Percentiles rank a stretch among this genome's conserved stretches.
Conservation (phyloP, 305 asterid species). For the Stenogyne calaminthoides region DNA sequence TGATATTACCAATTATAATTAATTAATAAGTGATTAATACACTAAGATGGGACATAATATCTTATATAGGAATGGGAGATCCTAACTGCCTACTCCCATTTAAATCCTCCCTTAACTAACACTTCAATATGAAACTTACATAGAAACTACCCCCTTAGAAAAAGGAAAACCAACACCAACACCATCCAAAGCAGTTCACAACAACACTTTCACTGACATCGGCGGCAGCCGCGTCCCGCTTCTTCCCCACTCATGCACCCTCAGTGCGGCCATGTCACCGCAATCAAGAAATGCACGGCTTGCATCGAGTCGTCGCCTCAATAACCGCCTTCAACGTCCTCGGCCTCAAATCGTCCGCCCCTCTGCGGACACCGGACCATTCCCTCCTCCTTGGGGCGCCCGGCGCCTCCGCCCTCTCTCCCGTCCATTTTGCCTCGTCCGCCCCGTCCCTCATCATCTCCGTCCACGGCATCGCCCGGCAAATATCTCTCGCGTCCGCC, state of each 20-base stretch:
- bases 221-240: slow-evolving; percentile 42
- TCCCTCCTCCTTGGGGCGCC: slow-evolving; percentile 47
- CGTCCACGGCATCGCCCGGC: slow-evolving; percentile 40
- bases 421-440: background rate
- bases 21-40: background rate
- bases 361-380: slow-evolving; percentile 39
- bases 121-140: too few relatives aligned
- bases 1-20: too few relatives aligned
- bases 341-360: slow-evolving; percentile 65
- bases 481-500: slow-evolving; percentile 59
- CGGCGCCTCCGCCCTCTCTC: slow-evolving; percentile 25
- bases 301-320: slow-evolving; percentile 46
- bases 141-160: too few relatives aligned
- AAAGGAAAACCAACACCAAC: too few relatives aligned
- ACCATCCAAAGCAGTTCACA: too few relatives aligned
- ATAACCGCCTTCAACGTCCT: slow-evolving; percentile 48
- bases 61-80: too few relatives aligned
- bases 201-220: too few relatives aligned
- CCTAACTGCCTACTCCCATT: too few relatives aligned
- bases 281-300: slow-evolving; percentile 68
- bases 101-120: too few relatives aligned
- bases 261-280: too few relatives aligned
- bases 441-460: slow-evolving; percentile 41
- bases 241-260: slow-evolving; percentile 84
- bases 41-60: too few relatives aligned